Evolutionary conservation across 2,329 filamentous ascomycete genomes (phyloP).

Genomic region (Aureobasidium mangrovei): DNA sequence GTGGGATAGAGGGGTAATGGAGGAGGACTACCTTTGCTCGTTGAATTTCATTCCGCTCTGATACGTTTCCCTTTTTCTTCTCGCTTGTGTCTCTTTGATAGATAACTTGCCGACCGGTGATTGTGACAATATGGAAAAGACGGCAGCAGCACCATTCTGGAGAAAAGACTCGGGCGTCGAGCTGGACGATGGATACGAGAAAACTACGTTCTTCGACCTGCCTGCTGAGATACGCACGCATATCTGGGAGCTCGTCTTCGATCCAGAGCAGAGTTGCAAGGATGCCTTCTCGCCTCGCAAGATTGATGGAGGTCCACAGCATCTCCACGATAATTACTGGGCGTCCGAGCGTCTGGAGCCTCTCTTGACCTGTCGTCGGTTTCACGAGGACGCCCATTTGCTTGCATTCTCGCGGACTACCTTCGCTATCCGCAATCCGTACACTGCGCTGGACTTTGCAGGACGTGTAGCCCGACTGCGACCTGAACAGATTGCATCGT

Average conservation of each 20-base stretch:
- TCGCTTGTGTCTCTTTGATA: no score
- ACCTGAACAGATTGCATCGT: conserved; percentile 22
- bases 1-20: no score
- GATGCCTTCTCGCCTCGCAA: background rate
- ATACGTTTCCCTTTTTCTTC: background rate
- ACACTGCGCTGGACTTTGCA: conserved; percentile 22
- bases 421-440: conserved; percentile 30
- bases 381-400: conserved; percentile 28
- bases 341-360: conserved; percentile 24
- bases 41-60: no score
- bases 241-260: conserved; percentile 14
- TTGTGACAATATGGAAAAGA: background rate
- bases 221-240: conserved; percentile 12
- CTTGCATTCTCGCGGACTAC: conserved; percentile 29
- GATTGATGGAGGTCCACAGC: background rate
- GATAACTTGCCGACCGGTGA: background rate
- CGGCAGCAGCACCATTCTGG: background rate
- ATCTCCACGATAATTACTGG: conserved; percentile 23
- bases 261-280: background rate
- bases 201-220: conserved; percentile 12
- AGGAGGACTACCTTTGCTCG: no score
- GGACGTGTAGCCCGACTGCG: conserved; percentile 22
- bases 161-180: conserved; percentile 13
- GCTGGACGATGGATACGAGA: conserved; percentile 8
- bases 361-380: conserved; percentile 31